These are phyloP conservation scores for Phanerodontia chrysosporium DNA, from an alignment of 768 basidiomycete genomes.

Conservation along the genomic window DNA sequence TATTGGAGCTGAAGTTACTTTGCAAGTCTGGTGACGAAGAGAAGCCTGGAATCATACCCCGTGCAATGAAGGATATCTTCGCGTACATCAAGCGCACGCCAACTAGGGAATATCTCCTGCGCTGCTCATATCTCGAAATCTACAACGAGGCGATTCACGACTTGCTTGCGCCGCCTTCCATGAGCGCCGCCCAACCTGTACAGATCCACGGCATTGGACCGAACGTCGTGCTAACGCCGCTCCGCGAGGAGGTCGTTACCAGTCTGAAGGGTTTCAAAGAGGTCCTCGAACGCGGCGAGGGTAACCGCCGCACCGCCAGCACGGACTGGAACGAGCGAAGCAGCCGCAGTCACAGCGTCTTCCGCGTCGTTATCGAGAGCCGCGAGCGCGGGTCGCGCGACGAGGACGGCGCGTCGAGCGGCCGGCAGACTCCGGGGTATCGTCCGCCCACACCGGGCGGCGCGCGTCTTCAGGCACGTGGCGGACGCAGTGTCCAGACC, in stretches of 20 bases:
- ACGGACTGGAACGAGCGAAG: conserved; percentile 99
- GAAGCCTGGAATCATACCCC: conserved; percentile 93
- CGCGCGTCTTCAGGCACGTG: conserved; percentile 67
- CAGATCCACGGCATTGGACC: conserved; percentile 66
- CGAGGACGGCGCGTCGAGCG: conserved; percentile 45
- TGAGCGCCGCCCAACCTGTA: conserved; percentile 52
- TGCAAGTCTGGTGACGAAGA: conserved; percentile 64
- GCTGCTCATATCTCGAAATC: conserved; percentile 95
- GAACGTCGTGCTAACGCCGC: conserved; percentile 66
- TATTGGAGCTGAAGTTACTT: background rate
- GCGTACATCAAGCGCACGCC: conserved; percentile 73
- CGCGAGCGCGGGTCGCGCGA: conserved; percentile 53
- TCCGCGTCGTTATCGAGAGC: conserved; percentile 89
- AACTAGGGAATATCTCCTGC: conserved; percentile 84
- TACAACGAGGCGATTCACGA: conserved; percentile 93
- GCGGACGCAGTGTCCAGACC: conserved; percentile 74
- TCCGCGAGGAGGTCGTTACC: conserved; percentile 92
- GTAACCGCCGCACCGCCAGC: conserved; percentile 82
- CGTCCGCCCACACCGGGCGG: conserved; percentile 53
- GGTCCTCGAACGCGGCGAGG: conserved; percentile 81
- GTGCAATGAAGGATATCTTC: conserved; percentile 91
- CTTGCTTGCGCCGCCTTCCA: conserved; percentile 69
- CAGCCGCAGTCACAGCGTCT: conserved; percentile 92
- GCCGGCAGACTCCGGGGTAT: conserved; percentile 49
- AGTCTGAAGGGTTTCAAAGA: conserved; percentile 82